Base-by-base conservation (phyloP, 192 early-diverging fungal species). In the Linnemannia exigua region DNA sequence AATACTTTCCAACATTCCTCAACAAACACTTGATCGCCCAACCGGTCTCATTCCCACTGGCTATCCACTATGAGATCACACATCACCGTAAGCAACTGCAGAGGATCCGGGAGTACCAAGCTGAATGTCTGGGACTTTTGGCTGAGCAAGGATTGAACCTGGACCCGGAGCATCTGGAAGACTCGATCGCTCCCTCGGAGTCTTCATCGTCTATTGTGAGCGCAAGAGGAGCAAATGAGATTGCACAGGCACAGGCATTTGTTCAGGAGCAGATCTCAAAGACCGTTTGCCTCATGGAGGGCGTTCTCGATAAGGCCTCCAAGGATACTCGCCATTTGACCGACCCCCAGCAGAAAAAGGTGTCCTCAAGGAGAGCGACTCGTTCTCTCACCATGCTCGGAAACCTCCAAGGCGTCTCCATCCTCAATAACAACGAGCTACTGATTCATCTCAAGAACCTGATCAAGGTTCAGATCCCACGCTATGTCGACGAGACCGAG, bases 91-190 rank as follows among this genome's bases (percentile, higher is more conserved):
- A 70, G 8, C 81, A 81, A 17, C 80, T 95, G 11, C 88, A 79
- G 11, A 69, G 81, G 22, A 85, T 92, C 35, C 90, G 91, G 38
- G 81, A 93, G 37, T 84, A 88, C 35, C 90, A 95, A 66, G 93
- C 95, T 0, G 89, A 86, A 25, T 90, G 87, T 72, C 88, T 97
- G 35, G 96, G 96, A 9, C 52, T 92, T n/a, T 79, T 96, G 25
- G 80, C 91, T 22, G 80, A 90, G 22, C 81, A 88, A 25, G 91
- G 89, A 28, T 80, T 91, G 20, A 71, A 90, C 9, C 79, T 90
- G 48, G 73, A 87, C 58, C 74, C 79, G 0, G 84, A 80, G 28
- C 54, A 88, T 17, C 73, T 90, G 37, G 79, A 87, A 20, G 78
- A 86, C 20, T 61, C 54, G 16, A 74, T 74, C 16, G 41, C 48